Conservation (phyloP, 176 grass and related monocot species). For the Hsuehochloa calcarea region DNA sequence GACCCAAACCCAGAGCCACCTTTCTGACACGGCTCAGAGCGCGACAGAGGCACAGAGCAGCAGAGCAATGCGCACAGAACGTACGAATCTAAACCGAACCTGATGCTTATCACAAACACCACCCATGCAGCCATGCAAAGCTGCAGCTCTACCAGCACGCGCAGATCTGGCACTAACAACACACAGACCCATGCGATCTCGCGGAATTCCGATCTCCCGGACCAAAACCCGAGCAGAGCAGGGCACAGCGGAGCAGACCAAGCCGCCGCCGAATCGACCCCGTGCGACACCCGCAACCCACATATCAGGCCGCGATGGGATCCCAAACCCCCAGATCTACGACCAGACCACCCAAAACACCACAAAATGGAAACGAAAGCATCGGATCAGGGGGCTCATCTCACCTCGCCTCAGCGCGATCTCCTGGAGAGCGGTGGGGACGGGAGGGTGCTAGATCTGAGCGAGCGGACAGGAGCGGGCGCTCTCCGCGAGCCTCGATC, state of each 20-base stretch:
- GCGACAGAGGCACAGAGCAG: constrained; percentile 18
- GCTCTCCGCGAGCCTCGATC: not conserved
- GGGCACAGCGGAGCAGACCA: not conserved
- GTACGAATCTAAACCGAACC: not conserved
- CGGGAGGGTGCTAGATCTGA: constrained; percentile 15
- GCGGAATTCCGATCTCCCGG: not conserved
- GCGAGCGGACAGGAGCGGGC: not conserved
- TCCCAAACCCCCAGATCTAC: constrained; percentile 30
- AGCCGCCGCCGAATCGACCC: not conserved
- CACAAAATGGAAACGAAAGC: not conserved
- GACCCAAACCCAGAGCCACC: constrained; percentile 19
- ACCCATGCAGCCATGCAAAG: not conserved
- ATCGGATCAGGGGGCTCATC: constrained; percentile 6
- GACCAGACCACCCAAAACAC: not conserved
- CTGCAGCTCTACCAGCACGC: not conserved
- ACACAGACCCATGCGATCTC: not conserved
- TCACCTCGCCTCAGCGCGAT: constrained; percentile 28
- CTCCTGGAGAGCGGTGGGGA: constrained; percentile 4
- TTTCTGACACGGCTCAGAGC: constrained; percentile 30
- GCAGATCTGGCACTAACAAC: constrained; percentile 31
- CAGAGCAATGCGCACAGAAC: constrained; percentile 3
- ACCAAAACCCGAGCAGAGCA: not conserved
- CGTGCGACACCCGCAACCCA: not conserved
- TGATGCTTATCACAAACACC: not conserved
- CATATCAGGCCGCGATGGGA: constrained; percentile 3